Conservation (phyloP, 2,329 filamentous ascomycete species). For the Claviceps sp. region DNA sequence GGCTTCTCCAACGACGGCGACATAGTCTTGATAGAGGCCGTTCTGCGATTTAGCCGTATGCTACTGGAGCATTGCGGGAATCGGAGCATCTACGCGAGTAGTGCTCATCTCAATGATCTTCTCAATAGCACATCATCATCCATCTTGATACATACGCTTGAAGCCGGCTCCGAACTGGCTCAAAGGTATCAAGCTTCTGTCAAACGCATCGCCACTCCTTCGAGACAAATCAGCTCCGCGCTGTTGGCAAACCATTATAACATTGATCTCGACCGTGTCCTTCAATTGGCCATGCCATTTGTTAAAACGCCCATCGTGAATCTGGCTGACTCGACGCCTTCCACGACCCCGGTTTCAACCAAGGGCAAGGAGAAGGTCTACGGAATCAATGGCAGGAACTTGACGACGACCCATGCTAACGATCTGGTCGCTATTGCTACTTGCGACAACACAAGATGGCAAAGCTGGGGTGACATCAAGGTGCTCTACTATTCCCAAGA, state of each 20-base stretch:
- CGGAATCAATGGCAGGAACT: constrained; percentile 28
- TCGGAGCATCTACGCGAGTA: constrained; percentile 90
- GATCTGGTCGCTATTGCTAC: constrained; percentile 68
- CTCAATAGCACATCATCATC: constrained; percentile 76
- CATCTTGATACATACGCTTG: constrained; percentile 64
- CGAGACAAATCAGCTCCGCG: constrained; percentile 53
- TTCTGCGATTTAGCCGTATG: constrained; percentile 76
- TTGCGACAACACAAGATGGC: constrained; percentile 46
- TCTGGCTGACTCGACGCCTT: constrained; percentile 36
- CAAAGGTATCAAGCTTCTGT: constrained; percentile 87
- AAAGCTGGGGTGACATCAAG: constrained; percentile 68
- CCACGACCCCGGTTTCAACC: constrained; percentile 39
- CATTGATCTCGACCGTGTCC: constrained; percentile 65
- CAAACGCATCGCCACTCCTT: constrained; percentile 56
- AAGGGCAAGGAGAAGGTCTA: constrained; percentile 66
- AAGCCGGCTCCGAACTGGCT: constrained; percentile 72
- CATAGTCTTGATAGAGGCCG: constrained; percentile 60
- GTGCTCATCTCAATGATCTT: constrained; percentile 74
- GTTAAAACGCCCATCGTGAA: constrained; percentile 52
- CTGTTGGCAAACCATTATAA: constrained; percentile 77
- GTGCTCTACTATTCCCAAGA: constrained; percentile 60
- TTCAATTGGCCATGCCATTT: constrained; percentile 73
- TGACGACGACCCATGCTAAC: constrained; percentile 59
- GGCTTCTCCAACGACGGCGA: constrained; percentile 68
- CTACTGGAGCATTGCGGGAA: constrained; percentile 93